Percentiles rank a stretch among this genome's conserved stretches.
phyloP scores from a whole-genome alignment of 1,284 basidiomycete genomes.

The Amylostereum areolatum region DNA sequence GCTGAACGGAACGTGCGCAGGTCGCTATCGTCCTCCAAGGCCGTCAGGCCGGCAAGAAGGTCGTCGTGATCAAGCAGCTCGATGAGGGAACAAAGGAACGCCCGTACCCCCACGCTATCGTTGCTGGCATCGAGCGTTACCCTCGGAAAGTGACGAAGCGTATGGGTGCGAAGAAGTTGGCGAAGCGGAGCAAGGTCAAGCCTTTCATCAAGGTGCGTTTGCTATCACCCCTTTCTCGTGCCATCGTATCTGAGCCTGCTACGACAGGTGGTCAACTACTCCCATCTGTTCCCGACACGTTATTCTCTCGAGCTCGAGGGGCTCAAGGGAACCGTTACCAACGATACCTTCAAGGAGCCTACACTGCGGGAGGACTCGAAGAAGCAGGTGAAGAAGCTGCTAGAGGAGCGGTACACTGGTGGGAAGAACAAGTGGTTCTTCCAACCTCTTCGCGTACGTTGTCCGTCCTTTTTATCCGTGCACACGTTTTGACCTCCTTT shows the following conservation, averaged over 20 bases:
- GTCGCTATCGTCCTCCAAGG: conserved; percentile 95
- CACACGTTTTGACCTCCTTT: not conserved
- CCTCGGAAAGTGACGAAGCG: conserved; percentile 92
- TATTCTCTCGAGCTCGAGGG: conserved; percentile 93
- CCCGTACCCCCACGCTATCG: conserved; percentile 93
- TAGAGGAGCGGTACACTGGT: conserved; percentile 87
- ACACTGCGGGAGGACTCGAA: conserved; percentile 89
- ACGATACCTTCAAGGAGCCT: conserved; percentile 94
- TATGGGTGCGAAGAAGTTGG: conserved; percentile 94
- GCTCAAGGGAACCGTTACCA: conserved; percentile 77
- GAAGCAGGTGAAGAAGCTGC: conserved; percentile 92
- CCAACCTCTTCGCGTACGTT: conserved; percentile 68
- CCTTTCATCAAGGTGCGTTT: conserved; percentile 92
- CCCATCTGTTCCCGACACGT: conserved; percentile 95
- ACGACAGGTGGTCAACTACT: conserved; percentile 84
- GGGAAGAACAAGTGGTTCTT: conserved; percentile 98
- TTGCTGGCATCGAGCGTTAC: conserved; percentile 95
- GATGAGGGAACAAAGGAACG: conserved; percentile 88
- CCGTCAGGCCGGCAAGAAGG: conserved; percentile 93
- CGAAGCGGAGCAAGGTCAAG: conserved; percentile 91
- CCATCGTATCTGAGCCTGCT: not conserved
- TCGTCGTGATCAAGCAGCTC: conserved; percentile 84
- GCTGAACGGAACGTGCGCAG: conserved; percentile 27
- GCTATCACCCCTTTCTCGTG: not conserved
- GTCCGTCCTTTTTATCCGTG: not conserved